Conservation (phyloP, 2,329 filamentous ascomycete species). For the Scedosporium minutisporum region DNA sequence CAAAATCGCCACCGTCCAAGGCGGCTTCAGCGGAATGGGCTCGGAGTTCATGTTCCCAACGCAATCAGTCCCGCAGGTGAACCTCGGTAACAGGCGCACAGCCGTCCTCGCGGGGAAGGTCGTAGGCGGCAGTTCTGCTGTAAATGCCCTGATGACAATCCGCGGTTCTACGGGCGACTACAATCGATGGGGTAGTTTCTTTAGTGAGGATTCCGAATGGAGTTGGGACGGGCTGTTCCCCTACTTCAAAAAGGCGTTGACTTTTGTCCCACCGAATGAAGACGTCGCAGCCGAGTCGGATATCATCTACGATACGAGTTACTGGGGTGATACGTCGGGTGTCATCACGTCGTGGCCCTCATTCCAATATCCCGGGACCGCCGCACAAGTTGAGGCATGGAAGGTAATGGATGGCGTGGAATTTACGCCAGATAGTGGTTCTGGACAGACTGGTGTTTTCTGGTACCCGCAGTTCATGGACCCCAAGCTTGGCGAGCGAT, state of each 20-base stretch:
- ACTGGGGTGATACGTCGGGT: conserved; percentile 26
- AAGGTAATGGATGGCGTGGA: conserved; percentile 26
- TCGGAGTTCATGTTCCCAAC: conserved; percentile 7
- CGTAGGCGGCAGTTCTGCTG: conserved; percentile 27
- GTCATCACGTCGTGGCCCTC: conserved; percentile 28
- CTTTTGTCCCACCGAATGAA: conserved; percentile 16
- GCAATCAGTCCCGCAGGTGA: conserved; percentile 11
- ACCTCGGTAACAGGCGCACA: conserved; percentile 9
- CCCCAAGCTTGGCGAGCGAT: conserved; percentile 22
- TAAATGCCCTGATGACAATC: conserved; percentile 26
- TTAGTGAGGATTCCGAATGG: conserved; percentile 19
- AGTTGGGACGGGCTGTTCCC: conserved; percentile 16
- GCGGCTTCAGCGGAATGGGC: conserved; percentile 6
- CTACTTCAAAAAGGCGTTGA: conserved; percentile 17
- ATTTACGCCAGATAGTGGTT: conserved; percentile 28
- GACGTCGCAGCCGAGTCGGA: conserved; percentile 10
- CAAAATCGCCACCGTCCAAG: conserved; percentile 5
- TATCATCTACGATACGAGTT: conserved; percentile 22
- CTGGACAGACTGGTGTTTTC: conserved; percentile 28
- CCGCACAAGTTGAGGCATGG: conserved; percentile 24
- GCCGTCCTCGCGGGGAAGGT: conserved; percentile 7
- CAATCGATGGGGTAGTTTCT: conserved; percentile 17
- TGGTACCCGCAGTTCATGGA: conserved; percentile 34
- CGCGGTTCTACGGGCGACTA: conserved; percentile 21
- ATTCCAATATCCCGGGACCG: conserved; percentile 25